phyloP scores from a whole-genome alignment of 768 basidiomycete species.

The Crucibulum laeve region DNA sequence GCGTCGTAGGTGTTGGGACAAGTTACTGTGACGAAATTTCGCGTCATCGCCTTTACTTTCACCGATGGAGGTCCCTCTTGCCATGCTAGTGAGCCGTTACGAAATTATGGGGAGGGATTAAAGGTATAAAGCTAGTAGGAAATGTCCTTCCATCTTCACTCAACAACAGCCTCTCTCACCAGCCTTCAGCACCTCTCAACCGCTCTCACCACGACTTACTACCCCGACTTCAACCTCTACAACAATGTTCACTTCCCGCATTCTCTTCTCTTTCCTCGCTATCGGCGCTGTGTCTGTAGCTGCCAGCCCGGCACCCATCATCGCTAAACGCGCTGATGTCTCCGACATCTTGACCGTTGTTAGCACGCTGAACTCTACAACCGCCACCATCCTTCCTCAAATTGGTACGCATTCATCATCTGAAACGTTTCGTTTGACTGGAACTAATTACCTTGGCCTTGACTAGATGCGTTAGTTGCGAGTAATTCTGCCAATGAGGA shows the following conservation, averaged over 20 bases:
- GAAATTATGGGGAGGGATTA: too few relatives aligned
- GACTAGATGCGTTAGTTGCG: slow-evolving; percentile 1
- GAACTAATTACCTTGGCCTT: background rate
- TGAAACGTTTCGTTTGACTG: background rate
- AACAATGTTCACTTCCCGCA: slow-evolving; percentile 1
- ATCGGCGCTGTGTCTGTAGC: background rate
- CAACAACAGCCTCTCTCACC: too few relatives aligned
- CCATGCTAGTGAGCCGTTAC: too few relatives aligned
- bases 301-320: background rate
- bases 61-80: too few relatives aligned
- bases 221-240: too few relatives aligned
- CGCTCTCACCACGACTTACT: too few relatives aligned
- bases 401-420: slow-evolving; percentile 1
- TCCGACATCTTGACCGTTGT: background rate
- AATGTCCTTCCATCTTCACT: too few relatives aligned
- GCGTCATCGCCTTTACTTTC: too few relatives aligned
- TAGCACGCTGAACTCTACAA: background rate
- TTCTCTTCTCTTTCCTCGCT: slow-evolving; percentile 1
- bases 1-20: too few relatives aligned
- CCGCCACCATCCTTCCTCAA: slow-evolving; percentile 7
- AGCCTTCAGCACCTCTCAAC: too few relatives aligned
- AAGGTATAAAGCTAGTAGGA: too few relatives aligned
- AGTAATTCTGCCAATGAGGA: slow-evolving; percentile 2
- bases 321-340: slow-evolving; percentile 2
- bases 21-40: too few relatives aligned